phyloP scores from a whole-genome alignment of 2,329 filamentous ascomycete genomes.

The Fusarium camptoceras region DNA sequence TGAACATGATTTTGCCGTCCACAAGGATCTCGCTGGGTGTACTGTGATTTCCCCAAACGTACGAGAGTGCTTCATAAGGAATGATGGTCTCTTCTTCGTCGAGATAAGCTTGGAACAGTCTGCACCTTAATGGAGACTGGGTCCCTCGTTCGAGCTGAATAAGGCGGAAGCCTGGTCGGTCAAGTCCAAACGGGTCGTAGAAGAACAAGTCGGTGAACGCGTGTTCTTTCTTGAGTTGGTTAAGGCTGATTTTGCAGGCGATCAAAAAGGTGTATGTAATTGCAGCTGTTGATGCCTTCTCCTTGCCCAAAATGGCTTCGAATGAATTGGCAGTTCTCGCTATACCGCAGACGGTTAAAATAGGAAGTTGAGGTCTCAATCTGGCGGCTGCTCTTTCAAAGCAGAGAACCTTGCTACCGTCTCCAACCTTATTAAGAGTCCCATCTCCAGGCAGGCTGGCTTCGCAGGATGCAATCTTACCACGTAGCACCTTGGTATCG shows the following conservation, averaged over 20 bases:
- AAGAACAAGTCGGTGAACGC: accelerated
- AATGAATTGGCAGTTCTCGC: accelerated
- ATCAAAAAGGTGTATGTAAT: not conserved
- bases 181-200: not conserved
- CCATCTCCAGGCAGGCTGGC: accelerated
- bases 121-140: not conserved
- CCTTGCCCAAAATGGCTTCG: accelerated
- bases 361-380: not conserved
- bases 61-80: constrained; percentile 14
- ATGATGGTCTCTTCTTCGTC: not conserved
- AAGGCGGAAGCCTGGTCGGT: not conserved
- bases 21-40: not conserved
- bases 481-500: not conserved
- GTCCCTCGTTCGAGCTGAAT: not conserved
- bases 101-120: not conserved
- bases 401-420: not conserved
- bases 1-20: accelerated
- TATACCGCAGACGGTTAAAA: not conserved
- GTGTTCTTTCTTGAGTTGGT: accelerated
- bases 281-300: not conserved
- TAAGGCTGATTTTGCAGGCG: accelerated
- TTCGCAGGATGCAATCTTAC: not conserved
- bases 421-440: too few species aligned
- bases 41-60: not conserved
- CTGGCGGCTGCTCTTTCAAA: not conserved